phyloP scores from a whole-genome alignment of 176 grass and related monocot genomes.

The Carex littledalei region DNA sequence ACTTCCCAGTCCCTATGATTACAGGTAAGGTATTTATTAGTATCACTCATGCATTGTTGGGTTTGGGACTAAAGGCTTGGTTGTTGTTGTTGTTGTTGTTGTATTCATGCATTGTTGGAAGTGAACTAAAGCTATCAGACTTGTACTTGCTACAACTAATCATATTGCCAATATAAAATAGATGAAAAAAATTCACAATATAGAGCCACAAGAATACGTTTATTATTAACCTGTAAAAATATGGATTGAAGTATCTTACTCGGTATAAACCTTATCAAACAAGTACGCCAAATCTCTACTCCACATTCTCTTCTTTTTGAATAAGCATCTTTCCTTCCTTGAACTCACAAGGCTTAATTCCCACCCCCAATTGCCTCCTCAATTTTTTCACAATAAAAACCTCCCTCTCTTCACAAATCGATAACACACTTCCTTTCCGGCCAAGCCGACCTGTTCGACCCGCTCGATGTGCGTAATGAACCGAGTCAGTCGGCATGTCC shows the following conservation, averaged over 20 bases:
- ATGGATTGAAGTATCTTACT: not conserved
- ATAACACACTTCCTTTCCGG: conserved; percentile 69
- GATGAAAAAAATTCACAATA: not conserved
- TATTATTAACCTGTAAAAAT: not conserved
- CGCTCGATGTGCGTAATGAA: conserved; percentile 89
- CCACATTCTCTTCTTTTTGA: conserved; percentile 31
- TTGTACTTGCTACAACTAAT: not conserved
- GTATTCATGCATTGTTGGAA: not conserved
- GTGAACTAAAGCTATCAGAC: not conserved
- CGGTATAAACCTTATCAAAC: not conserved
- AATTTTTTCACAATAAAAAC: conserved; percentile 88
- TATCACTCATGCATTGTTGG: not conserved
- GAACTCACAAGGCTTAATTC: conserved; percentile 40
- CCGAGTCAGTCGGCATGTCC: conserved; percentile 83
- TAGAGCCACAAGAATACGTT: not conserved
- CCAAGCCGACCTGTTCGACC: conserved; percentile 83
- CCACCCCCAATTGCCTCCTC: conserved; percentile 57
- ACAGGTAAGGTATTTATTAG: not conserved
- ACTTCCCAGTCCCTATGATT: not conserved
- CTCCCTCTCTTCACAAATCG: conserved; percentile 82
- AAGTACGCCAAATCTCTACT: conserved; percentile 3
- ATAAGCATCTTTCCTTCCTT: conserved; percentile 37
- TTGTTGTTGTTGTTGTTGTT: too few relatives aligned
- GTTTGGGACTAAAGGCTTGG: too few relatives aligned
- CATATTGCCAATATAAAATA: not conserved